Base-by-base conservation (phyloP, 768 basidiomycete species). In the Collybia sordida region DNA sequence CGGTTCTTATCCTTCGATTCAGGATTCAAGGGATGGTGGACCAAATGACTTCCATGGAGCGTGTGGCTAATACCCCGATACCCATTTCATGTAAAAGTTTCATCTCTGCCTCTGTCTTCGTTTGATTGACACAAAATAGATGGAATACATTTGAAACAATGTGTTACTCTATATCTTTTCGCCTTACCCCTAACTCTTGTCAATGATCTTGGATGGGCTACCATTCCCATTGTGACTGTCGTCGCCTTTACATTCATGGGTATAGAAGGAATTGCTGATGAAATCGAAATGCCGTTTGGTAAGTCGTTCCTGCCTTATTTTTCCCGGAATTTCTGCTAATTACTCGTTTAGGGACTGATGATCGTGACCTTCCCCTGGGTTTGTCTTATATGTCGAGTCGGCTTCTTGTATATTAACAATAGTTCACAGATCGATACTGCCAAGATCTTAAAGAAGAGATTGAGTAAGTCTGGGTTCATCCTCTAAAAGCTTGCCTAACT, bases 271-370 rank as follows among this genome's bases (percentile, higher is more conserved):
- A 98, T 97, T 56, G 94, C 95, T 0, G 88, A 95, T 52, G 86
- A 93, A 67, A 93, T 96, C 57, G 94, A 97, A 66, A 89, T 90
- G 85, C 95, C 95, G 0, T 97, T 97, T 58, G 94, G 93, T 86
- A 53, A 41, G 75, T 66, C 21, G 19, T 47, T 23, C 42, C 27
- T 44, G n/a, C 6, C 27, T 24, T 22, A 6, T 43, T 17, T 15
- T 22, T 47, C 37, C 14, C 27, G 21, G 17, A n/a, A 15, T 45
- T 50, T 38, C 48, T 12, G 31, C 34, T 45, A 27, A 42, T 5
- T 23, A 9, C n/a, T 22, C 28, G 31, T 42, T 11, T 49, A 83
- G 83, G 84, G 37, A 72, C 71, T 50, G 87, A 90, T 59, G 70
- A 77, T 4, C 72, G 78, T 1, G 88, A 91, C 68, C 73, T 93